Evolutionary conservation across 441 rosid species (phyloP), one percentile per base, ranked within the genome.

Genomic region (Sinapis alba): DNA sequence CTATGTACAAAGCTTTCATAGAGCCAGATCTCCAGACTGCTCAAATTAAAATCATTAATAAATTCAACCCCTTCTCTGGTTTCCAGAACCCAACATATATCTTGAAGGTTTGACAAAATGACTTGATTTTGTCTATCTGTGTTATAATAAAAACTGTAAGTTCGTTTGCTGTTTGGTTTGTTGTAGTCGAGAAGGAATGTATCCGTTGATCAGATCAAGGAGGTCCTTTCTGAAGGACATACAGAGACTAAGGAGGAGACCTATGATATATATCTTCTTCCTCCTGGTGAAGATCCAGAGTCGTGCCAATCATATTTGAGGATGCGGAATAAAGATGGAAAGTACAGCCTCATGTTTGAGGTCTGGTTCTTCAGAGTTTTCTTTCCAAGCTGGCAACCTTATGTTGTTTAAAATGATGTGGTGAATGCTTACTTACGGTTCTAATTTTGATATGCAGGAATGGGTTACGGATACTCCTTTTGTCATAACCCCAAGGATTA

Each of bases 281-380:
- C 99, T 72, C 99, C 98, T 6, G 99, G 98, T 77, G 99, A 96
- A 89, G 98, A 96, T 85, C 94, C 92, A 36, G 97, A 93, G 81
- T 81, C 98, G 28, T 96, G 99, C 69, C 98, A 96, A 72, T 96
- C 99, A 50, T 96, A 96, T 82, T 73, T 93, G 80, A 89, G 99
- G 83, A 96, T 96, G 98, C 87, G 98, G 80, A 91, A 96, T 71
- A 96, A 90, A 87, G 98, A 96, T 71, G 99, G 99, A 80, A 93
- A 91, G 83, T 96, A 96, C 76, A 93, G 87, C 81, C 99, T 96
- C 78, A 96, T 96, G 99, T 96, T 96, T 84, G 99, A 96, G 99
- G 99, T 96, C 77, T 78, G 90, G 34, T 61, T 66, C 53, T 20
- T 34, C 41, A 47, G 74, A 73, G 67, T 70, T 63, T 34, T 32